phyloP scores from a whole-genome alignment of 2,329 filamentous ascomycete species.

The Biscogniauxia marginata region DNA sequence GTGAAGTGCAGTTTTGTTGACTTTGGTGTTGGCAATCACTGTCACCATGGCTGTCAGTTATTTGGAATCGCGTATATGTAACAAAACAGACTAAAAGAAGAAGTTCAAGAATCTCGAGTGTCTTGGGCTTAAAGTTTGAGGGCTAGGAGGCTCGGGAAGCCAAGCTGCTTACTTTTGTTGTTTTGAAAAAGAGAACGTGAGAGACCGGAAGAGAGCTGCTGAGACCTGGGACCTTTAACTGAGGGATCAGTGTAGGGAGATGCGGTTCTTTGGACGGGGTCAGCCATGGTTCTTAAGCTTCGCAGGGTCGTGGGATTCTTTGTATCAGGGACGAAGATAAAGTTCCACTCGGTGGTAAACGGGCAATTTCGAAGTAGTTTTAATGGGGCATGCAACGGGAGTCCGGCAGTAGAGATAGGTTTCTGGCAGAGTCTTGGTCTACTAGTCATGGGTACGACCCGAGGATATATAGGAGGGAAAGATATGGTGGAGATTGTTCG shows the following conservation, averaged over 20 bases:
- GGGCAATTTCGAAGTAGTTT: conserved; percentile 29
- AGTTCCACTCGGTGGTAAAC: conserved; percentile 30
- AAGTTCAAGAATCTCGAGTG: not conserved
- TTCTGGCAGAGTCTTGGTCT: conserved; percentile 27
- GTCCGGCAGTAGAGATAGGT: conserved; percentile 27
- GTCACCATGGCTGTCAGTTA: conserved; percentile 17
- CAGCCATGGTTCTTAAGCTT: conserved; percentile 35
- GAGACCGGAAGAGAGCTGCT: conserved; percentile 37
- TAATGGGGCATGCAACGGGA: conserved; percentile 31
- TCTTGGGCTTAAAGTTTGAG: no score
- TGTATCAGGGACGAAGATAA: conserved; percentile 19
- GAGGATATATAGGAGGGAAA: conserved; percentile 38
- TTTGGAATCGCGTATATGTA: not conserved
- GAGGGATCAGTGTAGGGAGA: conserved; percentile 45
- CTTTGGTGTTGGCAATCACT: conserved; percentile 56
- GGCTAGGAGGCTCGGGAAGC: no score
- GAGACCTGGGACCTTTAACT: conserved; percentile 43
- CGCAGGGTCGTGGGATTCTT: conserved; percentile 18
- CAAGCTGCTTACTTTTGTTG: conserved; percentile 25
- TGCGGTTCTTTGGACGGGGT: conserved; percentile 42
- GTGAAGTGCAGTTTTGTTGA: conserved; percentile 93
- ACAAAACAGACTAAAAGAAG: not conserved
- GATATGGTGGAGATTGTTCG: conserved; percentile 30
- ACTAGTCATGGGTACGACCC: conserved; percentile 32
- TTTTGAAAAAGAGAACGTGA: conserved; percentile 30